Percentiles rank a stretch among this genome's conserved stretches.
These are phyloP conservation scores for Talaromyces piceae DNA, from an alignment of 2,329 filamentous ascomycete species.

Conservation along the genomic window DNA sequence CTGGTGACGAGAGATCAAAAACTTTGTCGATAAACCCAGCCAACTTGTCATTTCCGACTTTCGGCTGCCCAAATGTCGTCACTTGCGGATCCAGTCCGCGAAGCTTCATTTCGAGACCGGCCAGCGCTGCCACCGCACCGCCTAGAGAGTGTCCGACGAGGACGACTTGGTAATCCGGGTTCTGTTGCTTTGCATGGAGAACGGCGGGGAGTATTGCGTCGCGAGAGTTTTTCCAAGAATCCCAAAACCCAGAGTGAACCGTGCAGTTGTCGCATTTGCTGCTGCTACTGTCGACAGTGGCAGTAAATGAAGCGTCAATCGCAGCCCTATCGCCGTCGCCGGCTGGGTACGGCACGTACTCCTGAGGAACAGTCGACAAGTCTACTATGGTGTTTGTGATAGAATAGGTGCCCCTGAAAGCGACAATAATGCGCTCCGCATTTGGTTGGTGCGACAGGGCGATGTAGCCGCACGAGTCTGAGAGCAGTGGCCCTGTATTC, in stretches of 20 bases:
- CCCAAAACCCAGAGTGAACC: slow-evolving; percentile 83
- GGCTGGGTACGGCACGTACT: slow-evolving; percentile 78
- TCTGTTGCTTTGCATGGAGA: slow-evolving; percentile 47
- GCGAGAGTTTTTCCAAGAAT: slow-evolving; percentile 73
- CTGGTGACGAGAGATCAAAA: slow-evolving; percentile 35
- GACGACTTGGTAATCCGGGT: slow-evolving; percentile 66
- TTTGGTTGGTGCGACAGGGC: slow-evolving; percentile 67
- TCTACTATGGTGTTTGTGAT: slow-evolving; percentile 86
- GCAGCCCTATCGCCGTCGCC: slow-evolving; percentile 28
- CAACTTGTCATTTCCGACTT: slow-evolving; percentile 49
- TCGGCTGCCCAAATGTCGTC: slow-evolving; percentile 89
- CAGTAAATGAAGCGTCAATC: background rate
- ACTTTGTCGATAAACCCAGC: slow-evolving; percentile 47
- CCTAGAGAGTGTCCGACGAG: slow-evolving; percentile 88
- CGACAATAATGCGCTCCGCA: slow-evolving; percentile 64
- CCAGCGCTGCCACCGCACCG: slow-evolving; percentile 82
- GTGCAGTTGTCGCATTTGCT: slow-evolving; percentile 75
- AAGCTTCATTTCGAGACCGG: slow-evolving; percentile 70
- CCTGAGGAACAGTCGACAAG: slow-evolving; percentile 78
- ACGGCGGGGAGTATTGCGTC: slow-evolving; percentile 62
- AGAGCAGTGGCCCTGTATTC: slow-evolving; percentile 80
- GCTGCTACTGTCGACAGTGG: slow-evolving; percentile 29
- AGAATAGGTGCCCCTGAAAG: slow-evolving; percentile 92
- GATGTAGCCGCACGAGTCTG: slow-evolving; percentile 90
- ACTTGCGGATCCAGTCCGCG: slow-evolving; percentile 69